These are phyloP conservation scores for Pyricularia grisea DNA, from an alignment of 2,329 filamentous ascomycete species.

Conservation along the genomic window DNA sequence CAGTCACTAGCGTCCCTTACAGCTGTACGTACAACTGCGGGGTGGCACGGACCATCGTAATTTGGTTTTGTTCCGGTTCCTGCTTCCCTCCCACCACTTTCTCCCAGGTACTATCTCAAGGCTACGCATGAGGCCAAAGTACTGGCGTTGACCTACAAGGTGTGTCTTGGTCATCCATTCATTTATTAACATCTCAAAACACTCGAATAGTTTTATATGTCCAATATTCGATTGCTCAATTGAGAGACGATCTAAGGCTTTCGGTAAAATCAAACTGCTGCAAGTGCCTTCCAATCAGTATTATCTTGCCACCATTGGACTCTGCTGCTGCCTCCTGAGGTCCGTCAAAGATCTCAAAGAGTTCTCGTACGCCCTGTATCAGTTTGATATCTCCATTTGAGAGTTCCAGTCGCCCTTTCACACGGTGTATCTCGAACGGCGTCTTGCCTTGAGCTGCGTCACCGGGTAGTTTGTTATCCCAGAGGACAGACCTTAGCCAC, in stretches of 20 bases:
- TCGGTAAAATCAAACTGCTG: constrained; percentile 38
- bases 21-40: neutral
- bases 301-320: constrained; percentile 39
- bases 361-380: constrained; percentile 83
- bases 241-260: constrained; percentile 20
- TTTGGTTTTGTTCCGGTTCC: neutral
- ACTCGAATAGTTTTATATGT: neutral
- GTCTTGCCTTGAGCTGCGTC: constrained; percentile 13
- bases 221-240: neutral
- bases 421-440: constrained; percentile 72
- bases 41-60: constrained; percentile 2
- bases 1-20: neutral
- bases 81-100: constrained; percentile 4
- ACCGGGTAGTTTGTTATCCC: constrained; percentile 60
- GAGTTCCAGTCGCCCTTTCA: constrained; percentile 71
- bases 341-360: constrained; percentile 79
- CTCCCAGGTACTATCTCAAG: neutral
- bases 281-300: constrained; percentile 53
- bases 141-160: neutral
- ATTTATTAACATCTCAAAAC: neutral
- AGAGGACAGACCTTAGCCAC: constrained; percentile 77
- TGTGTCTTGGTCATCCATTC: neutral
- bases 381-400: constrained; percentile 59
- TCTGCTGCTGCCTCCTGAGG: constrained; percentile 15
- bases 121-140: neutral